Percentiles rank a stretch among this genome's conserved stretches.
phyloP scores from a whole-genome alignment of 352 stramenopile species.

The Elongisporangium anandrum region DNA sequence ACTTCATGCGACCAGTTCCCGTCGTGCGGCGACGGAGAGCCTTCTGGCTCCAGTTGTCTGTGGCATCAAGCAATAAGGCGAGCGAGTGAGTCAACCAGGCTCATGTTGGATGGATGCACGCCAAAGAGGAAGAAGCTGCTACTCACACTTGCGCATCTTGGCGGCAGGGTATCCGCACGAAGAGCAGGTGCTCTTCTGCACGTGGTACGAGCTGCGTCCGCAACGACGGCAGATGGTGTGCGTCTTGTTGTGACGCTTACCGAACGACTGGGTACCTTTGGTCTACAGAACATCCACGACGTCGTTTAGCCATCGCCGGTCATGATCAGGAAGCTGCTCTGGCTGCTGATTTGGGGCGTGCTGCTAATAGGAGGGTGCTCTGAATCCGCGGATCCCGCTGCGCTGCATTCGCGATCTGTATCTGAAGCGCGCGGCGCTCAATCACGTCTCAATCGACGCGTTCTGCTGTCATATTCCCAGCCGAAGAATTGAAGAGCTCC shows the following conservation, averaged over 20 bases:
- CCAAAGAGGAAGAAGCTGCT: neutral
- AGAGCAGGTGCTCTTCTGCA: constrained; percentile 99
- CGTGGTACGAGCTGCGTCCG: constrained; percentile 98
- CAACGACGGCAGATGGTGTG: constrained; percentile 99
- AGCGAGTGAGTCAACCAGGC: neutral
- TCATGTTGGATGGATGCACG: neutral
- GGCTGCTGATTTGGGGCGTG: constrained; percentile 1
- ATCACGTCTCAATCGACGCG: no score
- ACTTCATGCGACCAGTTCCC: constrained; percentile 97
- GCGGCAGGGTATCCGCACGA: constrained; percentile 98
- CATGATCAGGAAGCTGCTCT: neutral
- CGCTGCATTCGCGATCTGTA: neutral
- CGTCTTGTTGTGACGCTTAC: constrained; percentile 99
- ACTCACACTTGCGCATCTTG: constrained; percentile 97
- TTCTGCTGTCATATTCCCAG: neutral
- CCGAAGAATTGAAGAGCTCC: neutral
- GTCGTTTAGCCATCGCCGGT: constrained; percentile 14
- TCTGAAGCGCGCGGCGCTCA: neutral
- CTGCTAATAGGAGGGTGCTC: neutral
- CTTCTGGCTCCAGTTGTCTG: constrained; percentile 97
- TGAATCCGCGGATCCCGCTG: neutral
- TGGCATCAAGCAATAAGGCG: neutral
- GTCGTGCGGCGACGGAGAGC: constrained; percentile 95
- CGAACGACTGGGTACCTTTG: constrained; percentile 99
- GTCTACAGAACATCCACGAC: constrained; percentile 88